Evolutionary conservation across 1,139 yeast genomes (phyloP), one percentile per base, ranked within the genome.

Genomic region (Torulaspora globosa): DNA sequence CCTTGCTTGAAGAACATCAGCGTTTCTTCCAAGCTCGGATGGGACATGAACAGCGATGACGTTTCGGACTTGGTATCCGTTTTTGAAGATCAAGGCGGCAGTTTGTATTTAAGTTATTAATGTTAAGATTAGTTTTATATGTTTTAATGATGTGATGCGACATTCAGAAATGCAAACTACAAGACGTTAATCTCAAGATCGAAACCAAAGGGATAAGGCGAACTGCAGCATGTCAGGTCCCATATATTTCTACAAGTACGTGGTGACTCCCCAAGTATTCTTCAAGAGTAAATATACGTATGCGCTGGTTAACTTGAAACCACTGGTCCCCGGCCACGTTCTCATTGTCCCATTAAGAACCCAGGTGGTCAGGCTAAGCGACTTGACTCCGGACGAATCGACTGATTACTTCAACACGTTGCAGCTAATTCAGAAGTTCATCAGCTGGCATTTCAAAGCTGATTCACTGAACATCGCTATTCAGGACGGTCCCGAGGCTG

Each of bases 401-500:
- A 65, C 70, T 3, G 98, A 92, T 63, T 86, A 83, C 62, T 88
- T 88, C 75, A 67, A 68, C 33, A 79, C 95, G 0, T 71, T 92
- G n/a, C 96, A 87, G 55, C 61, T 75, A 43, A 73, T 92, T 1
- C 82, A 88, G 51, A 67, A 69, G 47, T 84, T 86, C 53, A 80
- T 92, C 24, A 80, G 75, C 53, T 62, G 72, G 48, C 69, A 74
- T 12, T 89, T 83, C 63, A 73, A 80, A 37, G 95, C 96, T 0
- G 95, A 89, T 56, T 72, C 95, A 1, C 65, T 88, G 50, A 92
- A 92, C 61, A 76, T 92, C 26, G 89, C 97, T 12, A 87, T 92
- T 48, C 98, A 92, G 63, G 98, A 92, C 63, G 98, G 98, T 0
- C 87, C 92, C 0, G 88, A 87, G 45, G 92, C 97, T 2, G 98